Base-by-base conservation (phyloP, 257 asterid genomes). In the Henckelia pumila region DNA sequence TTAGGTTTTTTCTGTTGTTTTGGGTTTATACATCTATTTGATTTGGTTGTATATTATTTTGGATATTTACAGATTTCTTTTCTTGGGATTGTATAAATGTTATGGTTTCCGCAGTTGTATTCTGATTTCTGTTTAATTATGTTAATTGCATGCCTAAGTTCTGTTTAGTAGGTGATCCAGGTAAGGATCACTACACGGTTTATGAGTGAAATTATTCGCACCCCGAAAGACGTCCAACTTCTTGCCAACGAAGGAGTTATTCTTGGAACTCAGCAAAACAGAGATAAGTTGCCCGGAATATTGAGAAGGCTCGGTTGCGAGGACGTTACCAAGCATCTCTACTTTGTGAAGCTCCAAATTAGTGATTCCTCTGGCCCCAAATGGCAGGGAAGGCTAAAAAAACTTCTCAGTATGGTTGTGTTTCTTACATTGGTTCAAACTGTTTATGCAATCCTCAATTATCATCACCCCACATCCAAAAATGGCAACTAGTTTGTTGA, bases 401-500 rank as follows among this genome's bases (percentile, higher is more conserved):
- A 24, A 22, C 16, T 57, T 57, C 32, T 24, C 5, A 57, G 20
- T 13, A 2, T 23, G 11, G 61, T 57, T 4, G 33, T 17, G 17
- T 14, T 57, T 57, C 61, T 57, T 57, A 57, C 61, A 9, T 7
- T 57, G 16, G 14, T 57, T 23, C 61, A 57, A 57, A 57, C 61
- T 2, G 32, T 24, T 26, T 57, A 57, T 28, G 20, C 33, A 57
- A 57, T 57, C 2, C 19, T 57, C 61, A 24, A 17, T 14, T 57
- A 24, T 28, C 61, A 57, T 28, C 61, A 3, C 17, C 20, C 61
- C 4, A 1, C 19, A 5, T 37, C 49, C 4, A 37, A 37, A 37
- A 9, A 37, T 9, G 49, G 49, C 2, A 10, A 11, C 49, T 37
- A 11, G 49, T 37, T 37, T 2, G 28, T 25, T 25, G 28, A 4